Percentiles rank a stretch among this genome's conserved stretches.
These are phyloP conservation scores for Purpureocillium lavendulum DNA, from an alignment of 2,329 filamentous ascomycete genomes.

Conservation along the genomic window DNA sequence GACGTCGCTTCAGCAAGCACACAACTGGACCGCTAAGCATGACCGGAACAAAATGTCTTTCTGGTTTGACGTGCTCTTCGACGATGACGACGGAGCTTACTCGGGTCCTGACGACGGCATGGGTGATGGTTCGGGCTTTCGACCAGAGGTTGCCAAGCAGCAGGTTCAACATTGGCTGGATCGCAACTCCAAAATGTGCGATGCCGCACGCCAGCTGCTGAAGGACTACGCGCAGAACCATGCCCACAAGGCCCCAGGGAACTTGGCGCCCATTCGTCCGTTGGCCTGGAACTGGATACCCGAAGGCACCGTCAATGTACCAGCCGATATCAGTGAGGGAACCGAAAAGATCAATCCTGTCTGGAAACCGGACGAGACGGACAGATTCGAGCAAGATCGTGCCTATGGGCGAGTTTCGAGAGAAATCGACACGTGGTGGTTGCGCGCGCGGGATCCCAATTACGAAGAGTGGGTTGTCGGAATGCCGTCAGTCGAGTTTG, in stretches of 20 bases:
- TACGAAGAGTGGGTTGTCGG: conserved; percentile 48
- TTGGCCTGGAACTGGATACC: conserved; percentile 50
- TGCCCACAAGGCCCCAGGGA: conserved; percentile 39
- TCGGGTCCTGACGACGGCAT: conserved; percentile 42
- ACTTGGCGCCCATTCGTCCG: conserved; percentile 40
- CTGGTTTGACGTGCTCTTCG: conserved; percentile 58
- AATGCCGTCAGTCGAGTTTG: conserved; percentile 54
- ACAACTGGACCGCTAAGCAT: conserved; percentile 63
- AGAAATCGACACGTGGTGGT: conserved; percentile 60
- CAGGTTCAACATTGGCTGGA: conserved; percentile 57
- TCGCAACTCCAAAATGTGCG: conserved; percentile 51
- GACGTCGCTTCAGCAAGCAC: conserved; percentile 56
- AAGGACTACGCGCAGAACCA: conserved; percentile 44
- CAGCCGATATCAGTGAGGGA: conserved; percentile 24
- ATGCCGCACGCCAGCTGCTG: conserved; percentile 44
- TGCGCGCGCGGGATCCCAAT: conserved; percentile 50
- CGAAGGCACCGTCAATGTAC: conserved; percentile 20
- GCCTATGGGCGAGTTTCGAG: conserved; percentile 53
- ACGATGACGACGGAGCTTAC: conserved; percentile 43
- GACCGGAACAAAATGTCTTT: conserved; percentile 64
- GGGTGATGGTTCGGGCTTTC: conserved; percentile 44
- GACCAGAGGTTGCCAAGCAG: conserved; percentile 47
- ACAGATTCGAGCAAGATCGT: conserved; percentile 52
- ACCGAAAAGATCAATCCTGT: conserved; percentile 36
- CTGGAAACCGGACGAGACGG: conserved; percentile 42